Evolutionary conservation across 2,329 filamentous ascomycete genomes (phyloP).

Genomic region (Akanthomyces lecanii): DNA sequence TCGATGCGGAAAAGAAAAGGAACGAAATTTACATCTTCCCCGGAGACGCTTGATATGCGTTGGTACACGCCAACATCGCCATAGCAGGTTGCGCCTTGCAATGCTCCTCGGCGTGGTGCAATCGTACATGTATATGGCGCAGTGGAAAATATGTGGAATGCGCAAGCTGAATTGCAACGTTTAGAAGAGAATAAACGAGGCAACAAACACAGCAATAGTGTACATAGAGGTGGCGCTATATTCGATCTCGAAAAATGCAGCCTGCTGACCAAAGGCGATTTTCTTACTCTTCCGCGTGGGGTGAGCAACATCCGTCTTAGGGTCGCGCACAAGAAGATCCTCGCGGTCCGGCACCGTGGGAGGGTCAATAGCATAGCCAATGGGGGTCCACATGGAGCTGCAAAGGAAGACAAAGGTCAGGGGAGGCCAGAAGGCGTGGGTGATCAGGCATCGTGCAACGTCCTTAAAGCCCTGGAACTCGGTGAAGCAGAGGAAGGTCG

Average conservation of each 20-base stretch:
- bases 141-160: neutral
- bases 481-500: conserved; percentile 47
- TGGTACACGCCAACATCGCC: neutral
- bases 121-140: neutral
- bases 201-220: conserved; percentile 47
- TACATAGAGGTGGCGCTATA: conserved; percentile 47
- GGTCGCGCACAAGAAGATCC: conserved; percentile 51
- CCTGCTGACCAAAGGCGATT: conserved; percentile 50
- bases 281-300: conserved; percentile 49
- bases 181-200: conserved; percentile 30
- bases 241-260: conserved; percentile 54
- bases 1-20: neutral
- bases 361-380: conserved; percentile 58
- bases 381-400: conserved; percentile 53
- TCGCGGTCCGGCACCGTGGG: conserved; percentile 55
- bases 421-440: conserved; percentile 60
- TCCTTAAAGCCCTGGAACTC: conserved; percentile 34
- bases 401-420: conserved; percentile 53
- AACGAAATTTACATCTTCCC: neutral
- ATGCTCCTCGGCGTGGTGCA: neutral
- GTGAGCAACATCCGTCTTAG: conserved; percentile 50
- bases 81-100: neutral
- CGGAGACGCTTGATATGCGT: conserved; percentile 1
- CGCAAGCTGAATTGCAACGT: neutral
- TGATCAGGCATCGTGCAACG: conserved; percentile 50